Conservation (phyloP, 805 yeast genomes). For the Candida methanosorbosa region DNA sequence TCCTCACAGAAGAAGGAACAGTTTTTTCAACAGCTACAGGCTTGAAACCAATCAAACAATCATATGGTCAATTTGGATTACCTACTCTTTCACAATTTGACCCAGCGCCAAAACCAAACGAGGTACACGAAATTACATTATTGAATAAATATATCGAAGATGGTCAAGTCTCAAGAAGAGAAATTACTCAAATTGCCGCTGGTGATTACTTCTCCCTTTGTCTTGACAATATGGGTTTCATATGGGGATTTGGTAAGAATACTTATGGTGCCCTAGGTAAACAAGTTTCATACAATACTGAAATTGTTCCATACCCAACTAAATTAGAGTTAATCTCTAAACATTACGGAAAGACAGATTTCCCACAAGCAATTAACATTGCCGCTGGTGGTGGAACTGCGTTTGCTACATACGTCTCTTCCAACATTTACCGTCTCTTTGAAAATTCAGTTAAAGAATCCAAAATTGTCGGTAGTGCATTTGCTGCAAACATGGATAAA, state of each 20-base stretch:
- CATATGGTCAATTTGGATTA: constrained; percentile 77
- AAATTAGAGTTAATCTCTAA: constrained; percentile 31
- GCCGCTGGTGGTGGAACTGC: constrained; percentile 68
- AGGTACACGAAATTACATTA: constrained; percentile 45
- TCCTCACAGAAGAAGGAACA: constrained; percentile 49
- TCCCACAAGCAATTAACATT: constrained; percentile 42
- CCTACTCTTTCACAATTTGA: constrained; percentile 65
- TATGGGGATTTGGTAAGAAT: constrained; percentile 87
- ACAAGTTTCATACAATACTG: constrained; percentile 56
- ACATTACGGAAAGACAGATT: constrained; percentile 31
- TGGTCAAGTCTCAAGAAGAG: constrained; percentile 26
- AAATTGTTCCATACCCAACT: constrained; percentile 63
- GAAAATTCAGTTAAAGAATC: constrained; percentile 18
- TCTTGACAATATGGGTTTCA: constrained; percentile 51
- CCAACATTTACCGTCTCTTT: constrained; percentile 26
- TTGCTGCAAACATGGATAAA: constrained; percentile 7
- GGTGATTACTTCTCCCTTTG: constrained; percentile 72
- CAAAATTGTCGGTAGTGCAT: constrained; percentile 1
- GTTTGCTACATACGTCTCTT: constrained; percentile 34
- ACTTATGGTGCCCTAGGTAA: constrained; percentile 78
- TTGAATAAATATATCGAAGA: constrained; percentile 37
- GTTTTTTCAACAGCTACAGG: constrained; percentile 62
- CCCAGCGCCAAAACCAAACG: constrained; percentile 38
- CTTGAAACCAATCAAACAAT: constrained; percentile 27
- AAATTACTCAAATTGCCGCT: constrained; percentile 52